Percentiles rank a stretch among this genome's conserved stretches.
phyloP scores from a whole-genome alignment of 331 rosid genomes.

The Pyrus hybrid region DNA sequence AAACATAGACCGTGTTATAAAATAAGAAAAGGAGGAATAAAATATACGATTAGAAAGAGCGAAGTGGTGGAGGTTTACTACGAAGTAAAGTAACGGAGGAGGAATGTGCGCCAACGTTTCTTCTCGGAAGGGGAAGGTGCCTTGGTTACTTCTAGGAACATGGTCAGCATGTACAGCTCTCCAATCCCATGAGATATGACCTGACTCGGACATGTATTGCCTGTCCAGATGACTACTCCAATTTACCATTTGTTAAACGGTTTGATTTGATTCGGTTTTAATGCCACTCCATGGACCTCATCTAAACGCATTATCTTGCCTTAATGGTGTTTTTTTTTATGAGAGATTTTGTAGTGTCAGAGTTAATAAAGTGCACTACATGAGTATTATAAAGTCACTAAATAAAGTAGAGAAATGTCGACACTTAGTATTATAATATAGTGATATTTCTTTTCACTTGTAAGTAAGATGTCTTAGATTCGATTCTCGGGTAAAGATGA shows the following conservation, averaged over 20 bases:
- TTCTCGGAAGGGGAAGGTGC: neutral
- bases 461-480: accelerated
- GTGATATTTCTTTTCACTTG: too few relatives aligned
- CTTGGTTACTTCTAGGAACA: neutral
- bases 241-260: too few relatives aligned
- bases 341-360: too few relatives aligned
- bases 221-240: neutral
- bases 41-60: neutral
- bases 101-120: neutral
- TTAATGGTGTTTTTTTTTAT: too few relatives aligned
- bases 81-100: neutral
- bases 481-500: too few relatives aligned
- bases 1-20: too few relatives aligned
- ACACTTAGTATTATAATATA: accelerated
- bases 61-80: neutral
- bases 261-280: too few relatives aligned
- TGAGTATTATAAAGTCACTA: too few relatives aligned
- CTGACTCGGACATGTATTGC: neutral
- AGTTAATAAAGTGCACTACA: too few relatives aligned
- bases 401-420: too few relatives aligned
- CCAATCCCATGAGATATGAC: neutral
- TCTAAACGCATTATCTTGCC: too few relatives aligned
- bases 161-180: neutral
- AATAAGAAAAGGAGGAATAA: neutral
- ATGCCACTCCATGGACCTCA: too few relatives aligned